Evolutionary conservation across 2,329 filamentous ascomycete genomes (phyloP).

Genomic region (Diaporthe velutina): DNA sequence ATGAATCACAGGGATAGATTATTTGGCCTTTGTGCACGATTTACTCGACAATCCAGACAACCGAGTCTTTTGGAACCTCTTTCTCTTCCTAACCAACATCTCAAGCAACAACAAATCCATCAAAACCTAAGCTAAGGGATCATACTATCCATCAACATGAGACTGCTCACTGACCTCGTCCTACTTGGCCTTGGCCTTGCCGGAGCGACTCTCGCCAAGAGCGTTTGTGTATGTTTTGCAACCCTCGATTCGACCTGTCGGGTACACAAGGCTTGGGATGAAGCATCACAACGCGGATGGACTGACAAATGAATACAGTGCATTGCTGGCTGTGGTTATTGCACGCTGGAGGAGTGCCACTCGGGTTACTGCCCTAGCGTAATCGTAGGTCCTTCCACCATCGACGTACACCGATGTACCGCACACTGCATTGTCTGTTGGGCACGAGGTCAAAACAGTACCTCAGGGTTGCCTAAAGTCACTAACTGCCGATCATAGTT

Average conservation of each 20-base stretch:
- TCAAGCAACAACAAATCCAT: neutral
- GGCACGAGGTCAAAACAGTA: neutral
- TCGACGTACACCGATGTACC: too few species aligned
- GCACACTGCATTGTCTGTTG: neutral
- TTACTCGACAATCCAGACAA: neutral
- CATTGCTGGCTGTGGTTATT: neutral
- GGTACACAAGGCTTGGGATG: fast-evolving
- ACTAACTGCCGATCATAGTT: neutral
- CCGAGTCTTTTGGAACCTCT: neutral
- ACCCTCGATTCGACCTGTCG: too few species aligned
- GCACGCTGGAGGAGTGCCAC: neutral
- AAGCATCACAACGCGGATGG: neutral
- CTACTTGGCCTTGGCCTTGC: neutral
- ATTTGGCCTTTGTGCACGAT: too few species aligned
- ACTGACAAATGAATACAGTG: neutral
- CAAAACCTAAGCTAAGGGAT: neutral
- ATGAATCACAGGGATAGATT: neutral
- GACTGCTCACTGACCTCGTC: neutral
- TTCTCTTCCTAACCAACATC: neutral
- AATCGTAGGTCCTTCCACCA: neutral
- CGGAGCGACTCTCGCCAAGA: neutral
- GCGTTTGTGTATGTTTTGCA: neutral
- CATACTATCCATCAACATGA: neutral
- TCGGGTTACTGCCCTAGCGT: neutral
- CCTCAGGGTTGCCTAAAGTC: neutral